Percentiles rank a stretch among this genome's conserved stretches.
These are phyloP conservation scores for Phytophthora rubi DNA, from an alignment of 352 stramenopile species.

Conservation along the genomic window DNA sequence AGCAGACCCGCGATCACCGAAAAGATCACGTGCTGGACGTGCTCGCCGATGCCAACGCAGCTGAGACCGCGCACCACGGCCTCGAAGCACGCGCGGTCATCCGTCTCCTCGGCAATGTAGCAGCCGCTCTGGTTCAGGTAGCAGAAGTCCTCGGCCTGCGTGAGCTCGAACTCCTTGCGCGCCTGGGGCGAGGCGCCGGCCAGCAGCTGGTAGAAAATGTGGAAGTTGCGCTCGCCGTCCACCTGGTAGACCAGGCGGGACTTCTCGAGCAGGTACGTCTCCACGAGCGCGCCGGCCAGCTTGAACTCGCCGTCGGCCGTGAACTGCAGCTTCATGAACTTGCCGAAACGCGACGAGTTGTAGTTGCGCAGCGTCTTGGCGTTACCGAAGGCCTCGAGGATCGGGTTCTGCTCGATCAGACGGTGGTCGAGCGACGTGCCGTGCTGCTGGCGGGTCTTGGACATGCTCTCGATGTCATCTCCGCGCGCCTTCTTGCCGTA, in stretches of 20 bases:
- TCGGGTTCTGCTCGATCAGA: slow-evolving; percentile 92
- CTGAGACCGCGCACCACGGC: slow-evolving; percentile 72
- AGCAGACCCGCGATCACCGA: slow-evolving; percentile 93
- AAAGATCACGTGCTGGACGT: slow-evolving; percentile 88
- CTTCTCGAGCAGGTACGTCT: slow-evolving; percentile 91
- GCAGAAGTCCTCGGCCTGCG: slow-evolving; percentile 86
- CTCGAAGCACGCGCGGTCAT: slow-evolving; percentile 87
- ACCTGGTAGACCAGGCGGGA: slow-evolving; percentile 90
- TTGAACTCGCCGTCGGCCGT: slow-evolving; percentile 86
- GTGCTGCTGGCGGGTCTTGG: slow-evolving; percentile 57
- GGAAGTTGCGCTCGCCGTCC: slow-evolving; percentile 94
- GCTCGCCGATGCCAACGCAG: slow-evolving; percentile 80
- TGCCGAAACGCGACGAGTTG: slow-evolving; percentile 96
- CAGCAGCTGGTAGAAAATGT: slow-evolving; percentile 96
- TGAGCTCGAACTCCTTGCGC: slow-evolving; percentile 71
- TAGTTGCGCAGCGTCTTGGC: slow-evolving; percentile 94
- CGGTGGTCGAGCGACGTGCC: slow-evolving; percentile 78
- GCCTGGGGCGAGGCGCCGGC: slow-evolving; percentile 60
- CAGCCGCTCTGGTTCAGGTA: slow-evolving; percentile 96
- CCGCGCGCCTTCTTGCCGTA: slow-evolving; percentile 86
- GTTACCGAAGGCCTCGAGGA: slow-evolving; percentile 96
- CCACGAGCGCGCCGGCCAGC: slow-evolving; percentile 85
- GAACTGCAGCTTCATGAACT: slow-evolving; percentile 97
- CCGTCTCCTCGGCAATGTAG: slow-evolving; percentile 92
- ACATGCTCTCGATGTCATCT: slow-evolving; percentile 72